Conservation (phyloP, 2,329 filamentous ascomycete species). For the Curvularia lunata region DNA sequence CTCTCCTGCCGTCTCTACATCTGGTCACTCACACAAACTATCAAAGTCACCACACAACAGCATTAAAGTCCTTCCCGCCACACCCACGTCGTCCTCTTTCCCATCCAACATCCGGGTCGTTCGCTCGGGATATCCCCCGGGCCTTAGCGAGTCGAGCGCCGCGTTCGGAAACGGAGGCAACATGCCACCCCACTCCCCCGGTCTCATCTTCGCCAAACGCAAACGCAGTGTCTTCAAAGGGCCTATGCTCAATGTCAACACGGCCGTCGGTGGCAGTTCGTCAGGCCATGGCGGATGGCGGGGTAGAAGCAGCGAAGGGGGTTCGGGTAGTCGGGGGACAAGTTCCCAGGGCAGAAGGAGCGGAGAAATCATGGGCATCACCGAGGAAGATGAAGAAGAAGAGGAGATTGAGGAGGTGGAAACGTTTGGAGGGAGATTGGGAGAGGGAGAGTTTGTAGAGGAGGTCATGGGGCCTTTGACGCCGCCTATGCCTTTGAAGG, state of each 20-base stretch:
- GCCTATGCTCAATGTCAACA: slow-evolving; percentile 64
- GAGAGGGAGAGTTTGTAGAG: slow-evolving; percentile 43
- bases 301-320: slow-evolving; percentile 16
- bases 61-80: slow-evolving; percentile 93
- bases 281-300: slow-evolving; percentile 4
- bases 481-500: slow-evolving; percentile 8
- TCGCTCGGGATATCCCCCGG: slow-evolving; percentile 56
- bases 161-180: slow-evolving; percentile 62
- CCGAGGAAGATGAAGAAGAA: slow-evolving; percentile 52
- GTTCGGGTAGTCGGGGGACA: slow-evolving; percentile 47
- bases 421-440: slow-evolving; percentile 60
- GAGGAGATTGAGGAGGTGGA: slow-evolving; percentile 64
- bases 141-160: slow-evolving; percentile 43
- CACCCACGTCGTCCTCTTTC: slow-evolving; percentile 74
- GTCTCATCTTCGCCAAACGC: slow-evolving; percentile 78
- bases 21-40: slow-evolving; percentile 69
- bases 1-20: slow-evolving; percentile 51
- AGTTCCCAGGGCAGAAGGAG: slow-evolving; percentile 73
- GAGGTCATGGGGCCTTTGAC: slow-evolving; percentile 22
- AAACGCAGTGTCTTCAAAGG: slow-evolving; percentile 86
- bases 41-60: slow-evolving; percentile 79
- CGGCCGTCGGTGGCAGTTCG: slow-evolving; percentile 17
- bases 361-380: slow-evolving; percentile 72
- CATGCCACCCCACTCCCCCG: slow-evolving; percentile 53
- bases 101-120: slow-evolving; percentile 87